phyloP scores from a whole-genome alignment of 2,329 filamentous ascomycete genomes.

The Phialophora tarda region DNA sequence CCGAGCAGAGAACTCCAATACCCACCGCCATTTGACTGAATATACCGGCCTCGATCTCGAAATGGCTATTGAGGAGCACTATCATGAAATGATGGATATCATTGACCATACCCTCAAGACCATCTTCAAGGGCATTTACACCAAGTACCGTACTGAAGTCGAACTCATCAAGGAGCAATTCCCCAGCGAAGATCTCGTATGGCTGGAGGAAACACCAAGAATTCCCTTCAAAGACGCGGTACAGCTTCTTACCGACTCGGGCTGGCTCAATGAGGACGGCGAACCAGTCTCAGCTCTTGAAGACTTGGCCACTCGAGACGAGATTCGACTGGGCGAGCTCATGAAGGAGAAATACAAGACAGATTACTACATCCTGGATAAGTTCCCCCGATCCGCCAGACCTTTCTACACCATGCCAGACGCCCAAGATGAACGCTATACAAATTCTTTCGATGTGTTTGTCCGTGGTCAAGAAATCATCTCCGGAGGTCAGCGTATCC shows the following conservation, averaged over 20 bases:
- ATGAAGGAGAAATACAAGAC: slow-evolving; percentile 86
- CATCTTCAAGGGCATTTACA: slow-evolving; percentile 75
- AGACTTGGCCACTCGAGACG: slow-evolving; percentile 82
- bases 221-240: slow-evolving; percentile 81
- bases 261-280: slow-evolving; percentile 78
- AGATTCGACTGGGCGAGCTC: slow-evolving; percentile 82
- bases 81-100: slow-evolving; percentile 81
- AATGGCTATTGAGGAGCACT: slow-evolving; percentile 87
- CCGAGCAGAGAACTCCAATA: slow-evolving; percentile 94
- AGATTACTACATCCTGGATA: slow-evolving; percentile 93
- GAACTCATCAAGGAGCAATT: slow-evolving; percentile 81
- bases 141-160: slow-evolving; percentile 72
- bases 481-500: slow-evolving; percentile 90
- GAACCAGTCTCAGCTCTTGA: slow-evolving; percentile 72
- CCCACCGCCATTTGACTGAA: slow-evolving; percentile 90
- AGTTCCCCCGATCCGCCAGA: slow-evolving; percentile 81
- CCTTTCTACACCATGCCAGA: slow-evolving; percentile 94
- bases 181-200: slow-evolving; percentile 83
- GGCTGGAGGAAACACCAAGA: slow-evolving; percentile 82
- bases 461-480: slow-evolving; percentile 91
- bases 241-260: slow-evolving; percentile 77
- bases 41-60: slow-evolving; percentile 93
- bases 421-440: slow-evolving; percentile 71
- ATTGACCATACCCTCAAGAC: slow-evolving; percentile 82
- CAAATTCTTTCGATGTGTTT: slow-evolving; percentile 96